These are phyloP conservation scores for Magnaporthiopsis poae DNA, from an alignment of 2,329 filamentous ascomycete genomes.

Conservation along the genomic window DNA sequence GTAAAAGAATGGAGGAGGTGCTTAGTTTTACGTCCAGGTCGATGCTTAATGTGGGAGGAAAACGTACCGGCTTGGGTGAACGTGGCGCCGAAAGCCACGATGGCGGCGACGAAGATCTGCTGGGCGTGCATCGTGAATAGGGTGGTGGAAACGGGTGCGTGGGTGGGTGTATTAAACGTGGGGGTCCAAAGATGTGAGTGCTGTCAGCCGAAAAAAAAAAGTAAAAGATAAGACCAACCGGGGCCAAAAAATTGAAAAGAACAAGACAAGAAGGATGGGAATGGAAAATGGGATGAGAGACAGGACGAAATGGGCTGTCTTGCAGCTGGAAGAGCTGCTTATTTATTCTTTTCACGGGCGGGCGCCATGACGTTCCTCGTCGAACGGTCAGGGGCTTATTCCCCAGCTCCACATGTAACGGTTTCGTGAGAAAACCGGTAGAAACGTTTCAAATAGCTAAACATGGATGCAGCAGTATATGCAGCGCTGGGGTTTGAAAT, in stretches of 20 bases:
- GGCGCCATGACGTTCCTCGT: not conserved
- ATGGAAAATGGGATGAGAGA: not conserved
- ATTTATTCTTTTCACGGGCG: not conserved
- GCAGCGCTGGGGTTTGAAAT: no score
- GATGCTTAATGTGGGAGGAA: no score
- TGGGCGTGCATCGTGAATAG: conserved; percentile 1
- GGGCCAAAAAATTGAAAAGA: not conserved
- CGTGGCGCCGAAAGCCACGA: conserved; percentile 3
- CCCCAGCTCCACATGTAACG: not conserved
- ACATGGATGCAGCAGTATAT: no score
- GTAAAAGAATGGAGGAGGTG: not conserved
- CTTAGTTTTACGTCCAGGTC: no score
- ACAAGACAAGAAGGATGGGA: not conserved
- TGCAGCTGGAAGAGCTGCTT: not conserved
- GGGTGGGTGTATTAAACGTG: not conserved
- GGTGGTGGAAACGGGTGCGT: not conserved
- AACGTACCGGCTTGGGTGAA: conserved; percentile 2
- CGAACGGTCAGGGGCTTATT: not conserved
- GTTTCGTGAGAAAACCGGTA: not conserved
- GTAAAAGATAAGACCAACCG: not conserved
- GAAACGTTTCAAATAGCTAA: no score
- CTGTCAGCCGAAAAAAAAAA: not conserved
- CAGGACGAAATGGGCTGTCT: not conserved
- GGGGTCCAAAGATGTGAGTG: not conserved
- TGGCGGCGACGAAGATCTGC: conserved; percentile 2